A percentile compares a stretch with the other conserved stretches of the same genome.
These are phyloP conservation scores for Tricladium varicosporioides DNA, from an alignment of 2,329 filamentous ascomycete genomes.

Conservation along the genomic window DNA sequence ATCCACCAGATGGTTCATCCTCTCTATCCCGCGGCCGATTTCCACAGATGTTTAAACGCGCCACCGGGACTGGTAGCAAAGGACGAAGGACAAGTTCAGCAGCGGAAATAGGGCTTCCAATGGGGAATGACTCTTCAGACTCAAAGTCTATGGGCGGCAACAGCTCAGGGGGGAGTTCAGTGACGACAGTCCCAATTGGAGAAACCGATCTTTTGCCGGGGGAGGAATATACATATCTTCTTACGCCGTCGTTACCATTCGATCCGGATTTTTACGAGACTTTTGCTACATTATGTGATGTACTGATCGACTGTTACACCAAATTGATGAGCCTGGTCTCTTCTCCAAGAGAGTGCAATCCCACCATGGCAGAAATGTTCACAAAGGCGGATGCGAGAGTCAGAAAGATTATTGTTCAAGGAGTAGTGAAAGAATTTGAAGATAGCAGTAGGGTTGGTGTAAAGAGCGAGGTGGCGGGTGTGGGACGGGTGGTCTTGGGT, in stretches of 20 bases:
- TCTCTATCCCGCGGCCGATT: slow-evolving; percentile 76
- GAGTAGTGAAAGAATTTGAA: slow-evolving; percentile 89
- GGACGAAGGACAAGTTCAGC: slow-evolving; percentile 56
- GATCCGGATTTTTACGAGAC: slow-evolving; percentile 97
- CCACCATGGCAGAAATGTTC: slow-evolving; percentile 77
- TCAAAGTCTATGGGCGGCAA: slow-evolving; percentile 43
- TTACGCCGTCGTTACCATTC: slow-evolving; percentile 91
- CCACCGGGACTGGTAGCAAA: slow-evolving; percentile 51
- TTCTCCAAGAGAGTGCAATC: slow-evolving; percentile 70
- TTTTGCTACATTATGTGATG: slow-evolving; percentile 92
- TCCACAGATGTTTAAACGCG: slow-evolving; percentile 77
- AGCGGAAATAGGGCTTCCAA: slow-evolving; percentile 56
- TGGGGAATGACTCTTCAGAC: slow-evolving; percentile 46
- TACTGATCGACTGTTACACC: slow-evolving; percentile 88
- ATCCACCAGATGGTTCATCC: slow-evolving; percentile 70
- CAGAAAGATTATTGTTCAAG: slow-evolving; percentile 83
- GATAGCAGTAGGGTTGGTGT: slow-evolving; percentile 74
- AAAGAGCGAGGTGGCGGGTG: slow-evolving; percentile 77
- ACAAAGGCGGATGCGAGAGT: slow-evolving; percentile 83
- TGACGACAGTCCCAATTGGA: slow-evolving; percentile 49
- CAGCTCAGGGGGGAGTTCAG: slow-evolving; percentile 37
- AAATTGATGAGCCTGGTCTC: slow-evolving; percentile 72
- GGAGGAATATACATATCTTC: slow-evolving; percentile 82
- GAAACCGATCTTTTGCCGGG: slow-evolving; percentile 70
- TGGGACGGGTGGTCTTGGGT: slow-evolving; percentile 86